Percentiles rank a stretch among this genome's conserved stretches.
Evolutionary conservation across 345 rosid genomes (phyloP).

Genomic region (Mallotus nudiflorus): DNA sequence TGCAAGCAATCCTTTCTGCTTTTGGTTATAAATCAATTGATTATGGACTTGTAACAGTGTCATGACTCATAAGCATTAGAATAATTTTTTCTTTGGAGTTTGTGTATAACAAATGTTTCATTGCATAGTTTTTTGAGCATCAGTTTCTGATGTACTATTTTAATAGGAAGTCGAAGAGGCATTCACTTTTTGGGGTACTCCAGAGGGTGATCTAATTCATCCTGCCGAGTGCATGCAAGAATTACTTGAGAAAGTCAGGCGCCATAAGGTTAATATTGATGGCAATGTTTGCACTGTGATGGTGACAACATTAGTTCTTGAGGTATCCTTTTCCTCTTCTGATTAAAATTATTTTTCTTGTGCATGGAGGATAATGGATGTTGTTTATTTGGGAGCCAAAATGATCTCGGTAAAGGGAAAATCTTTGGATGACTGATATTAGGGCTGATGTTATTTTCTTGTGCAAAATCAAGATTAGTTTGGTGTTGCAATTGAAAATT

Average conservation of each 20-base stretch:
- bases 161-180: constrained; percentile 87
- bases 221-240: constrained; percentile 99
- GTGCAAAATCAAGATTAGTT: too few species aligned
- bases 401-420: neutral
- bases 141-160: constrained; percentile 5
- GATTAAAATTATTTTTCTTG: too few species aligned
- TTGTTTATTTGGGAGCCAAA: neutral
- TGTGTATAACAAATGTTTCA: neutral
- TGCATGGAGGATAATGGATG: neutral
- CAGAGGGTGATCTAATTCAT: constrained; percentile 79
- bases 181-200: constrained; percentile 91
- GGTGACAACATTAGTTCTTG: constrained; percentile 97
- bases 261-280: constrained; percentile 78
- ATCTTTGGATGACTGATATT: too few species aligned
- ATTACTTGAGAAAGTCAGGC: constrained; percentile 89
- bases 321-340: constrained; percentile 54
- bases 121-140: neutral
- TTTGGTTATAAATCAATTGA: neutral
- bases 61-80: neutral
- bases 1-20: neutral
- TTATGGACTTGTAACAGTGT: neutral
- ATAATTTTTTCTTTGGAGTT: neutral
- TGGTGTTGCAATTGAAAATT: too few species aligned
- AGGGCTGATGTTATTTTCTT: too few species aligned
- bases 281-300: constrained; percentile 92